phyloP scores from a whole-genome alignment of 108 stramenopile species.

The Nannochloropsis salina region DNA sequence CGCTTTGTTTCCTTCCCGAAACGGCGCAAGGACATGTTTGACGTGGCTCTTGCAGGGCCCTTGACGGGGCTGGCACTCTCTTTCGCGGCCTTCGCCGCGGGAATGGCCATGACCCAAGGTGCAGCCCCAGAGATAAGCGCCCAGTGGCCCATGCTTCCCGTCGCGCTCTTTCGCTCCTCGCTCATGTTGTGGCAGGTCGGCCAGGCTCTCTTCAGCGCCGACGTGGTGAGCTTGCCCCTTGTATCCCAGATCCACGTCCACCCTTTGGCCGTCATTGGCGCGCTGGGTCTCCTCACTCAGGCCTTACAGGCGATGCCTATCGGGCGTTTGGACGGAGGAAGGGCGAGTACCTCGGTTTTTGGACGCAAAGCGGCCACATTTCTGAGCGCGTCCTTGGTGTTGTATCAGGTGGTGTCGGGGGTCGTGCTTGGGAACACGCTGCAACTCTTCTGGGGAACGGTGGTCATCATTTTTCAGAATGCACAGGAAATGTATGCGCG shows the following conservation, averaged over 20 bases:
- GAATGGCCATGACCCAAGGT: slow-evolving; percentile 27
- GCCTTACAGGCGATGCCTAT: slow-evolving; percentile 77
- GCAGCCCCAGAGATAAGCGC: neutral
- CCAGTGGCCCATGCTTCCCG: neutral
- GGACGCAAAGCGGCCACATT: slow-evolving; percentile 4
- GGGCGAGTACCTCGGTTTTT: slow-evolving; percentile 28
- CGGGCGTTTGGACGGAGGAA: slow-evolving; percentile 77
- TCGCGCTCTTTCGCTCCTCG: neutral
- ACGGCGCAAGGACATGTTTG: slow-evolving; percentile 39
- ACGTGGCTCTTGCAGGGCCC: slow-evolving; percentile 39
- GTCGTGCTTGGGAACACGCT: slow-evolving; percentile 27
- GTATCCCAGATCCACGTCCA: slow-evolving; percentile 56
- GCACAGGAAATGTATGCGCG: slow-evolving; percentile 37
- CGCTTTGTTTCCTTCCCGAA: slow-evolving; percentile 39
- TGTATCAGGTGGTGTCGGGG: neutral
- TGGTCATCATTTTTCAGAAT: slow-evolving; percentile 44
- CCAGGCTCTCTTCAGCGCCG: neutral
- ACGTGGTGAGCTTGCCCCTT: neutral
- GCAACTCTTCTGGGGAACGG: slow-evolving; percentile 46
- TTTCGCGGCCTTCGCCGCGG: slow-evolving; percentile 26
- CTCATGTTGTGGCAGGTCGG: neutral
- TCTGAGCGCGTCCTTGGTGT: neutral
- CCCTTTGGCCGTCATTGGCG: slow-evolving; percentile 69
- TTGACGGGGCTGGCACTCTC: slow-evolving; percentile 28
- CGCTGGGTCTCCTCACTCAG: slow-evolving; percentile 65